These are phyloP conservation scores for Herpomyces periplanetae DNA, from an alignment of 2,329 filamentous ascomycete genomes.

Conservation along the genomic window DNA sequence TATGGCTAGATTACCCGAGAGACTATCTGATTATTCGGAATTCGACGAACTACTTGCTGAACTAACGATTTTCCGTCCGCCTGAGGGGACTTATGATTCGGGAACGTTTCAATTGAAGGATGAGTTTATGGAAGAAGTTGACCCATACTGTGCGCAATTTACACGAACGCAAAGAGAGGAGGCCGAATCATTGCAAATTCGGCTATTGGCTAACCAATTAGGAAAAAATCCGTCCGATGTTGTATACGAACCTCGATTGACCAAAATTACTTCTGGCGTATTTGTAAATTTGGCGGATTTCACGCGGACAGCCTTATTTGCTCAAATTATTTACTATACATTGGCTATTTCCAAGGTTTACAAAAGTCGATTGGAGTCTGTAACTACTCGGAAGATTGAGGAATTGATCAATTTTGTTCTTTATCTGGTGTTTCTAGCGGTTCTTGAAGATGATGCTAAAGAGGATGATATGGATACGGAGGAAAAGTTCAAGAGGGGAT, in stretches of 20 bases:
- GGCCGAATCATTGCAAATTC: constrained; percentile 54
- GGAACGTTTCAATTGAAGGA: constrained; percentile 75
- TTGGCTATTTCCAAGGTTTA: constrained; percentile 39
- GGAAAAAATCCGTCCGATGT: constrained; percentile 44
- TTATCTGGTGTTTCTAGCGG: constrained; percentile 48
- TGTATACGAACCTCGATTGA: constrained; percentile 57
- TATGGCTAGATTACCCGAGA: constrained; percentile 45
- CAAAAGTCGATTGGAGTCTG: constrained; percentile 23
- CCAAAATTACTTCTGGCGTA: constrained; percentile 29
- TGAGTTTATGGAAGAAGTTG: constrained; percentile 48
- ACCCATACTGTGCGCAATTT: constrained; percentile 84
- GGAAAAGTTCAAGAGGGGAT: constrained; percentile 8
- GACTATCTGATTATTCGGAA: constrained; percentile 51
- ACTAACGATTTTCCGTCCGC: constrained; percentile 56
- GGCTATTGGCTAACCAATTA: constrained; percentile 49
- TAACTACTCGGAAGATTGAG: constrained; percentile 49
- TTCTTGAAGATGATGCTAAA: constrained; percentile 32
- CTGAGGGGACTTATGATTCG: constrained; percentile 62
- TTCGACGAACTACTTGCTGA: constrained; percentile 50
- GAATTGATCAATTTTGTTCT: constrained; percentile 66
- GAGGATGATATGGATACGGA: constrained; percentile 13
- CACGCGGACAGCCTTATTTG: constrained; percentile 47
- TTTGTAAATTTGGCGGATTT: constrained; percentile 41
- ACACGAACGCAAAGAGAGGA: constrained; percentile 90
- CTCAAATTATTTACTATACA: constrained; percentile 57